A percentile compares a stretch with the other conserved stretches of the same genome.
Conservation (phyloP, 768 basidiomycete species). For the Suillus hirtellus region DNA sequence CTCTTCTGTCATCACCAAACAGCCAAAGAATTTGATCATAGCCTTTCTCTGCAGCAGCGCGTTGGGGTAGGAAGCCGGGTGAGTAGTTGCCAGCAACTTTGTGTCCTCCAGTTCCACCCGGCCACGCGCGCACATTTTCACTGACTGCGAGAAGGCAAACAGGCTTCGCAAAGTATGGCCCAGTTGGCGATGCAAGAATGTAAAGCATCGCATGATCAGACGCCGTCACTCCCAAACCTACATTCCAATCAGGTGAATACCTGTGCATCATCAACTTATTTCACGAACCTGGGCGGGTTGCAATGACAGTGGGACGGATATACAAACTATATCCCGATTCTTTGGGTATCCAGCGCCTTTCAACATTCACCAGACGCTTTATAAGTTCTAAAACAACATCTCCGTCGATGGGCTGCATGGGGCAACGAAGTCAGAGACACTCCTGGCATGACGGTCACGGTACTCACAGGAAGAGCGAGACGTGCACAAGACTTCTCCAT, state of each 20-base stretch:
- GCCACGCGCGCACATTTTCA: slow-evolving; percentile 76
- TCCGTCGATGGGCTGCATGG: slow-evolving; percentile 41
- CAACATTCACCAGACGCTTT: slow-evolving; percentile 67
- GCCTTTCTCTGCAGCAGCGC: slow-evolving; percentile 61
- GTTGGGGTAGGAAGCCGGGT: slow-evolving; percentile 62
- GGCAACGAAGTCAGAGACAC: background rate
- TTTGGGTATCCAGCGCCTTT: slow-evolving; percentile 84
- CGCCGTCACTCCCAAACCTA: slow-evolving; percentile 66
- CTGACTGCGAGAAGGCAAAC: slow-evolving; percentile 63
- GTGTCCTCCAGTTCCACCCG: slow-evolving; percentile 70
- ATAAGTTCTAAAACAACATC: slow-evolving; percentile 50
- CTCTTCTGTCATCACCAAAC: slow-evolving; percentile 54
- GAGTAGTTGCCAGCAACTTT: slow-evolving; percentile 71
- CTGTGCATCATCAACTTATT: background rate
- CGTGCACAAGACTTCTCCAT: slow-evolving; percentile 68
- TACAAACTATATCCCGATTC: slow-evolving; percentile 79
- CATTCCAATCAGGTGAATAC: background rate
- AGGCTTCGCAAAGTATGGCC: slow-evolving; percentile 55
- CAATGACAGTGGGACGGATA: slow-evolving; percentile 77
- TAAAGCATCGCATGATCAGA: slow-evolving; percentile 83
- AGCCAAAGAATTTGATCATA: slow-evolving; percentile 84
- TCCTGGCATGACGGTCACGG: background rate
- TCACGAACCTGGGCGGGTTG: slow-evolving; percentile 39
- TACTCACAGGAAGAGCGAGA: slow-evolving; percentile 67
- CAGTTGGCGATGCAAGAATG: slow-evolving; percentile 69